These are phyloP conservation scores for Colletotrichum falcatum DNA, from an alignment of 2,329 filamentous ascomycete genomes.

Conservation along the genomic window DNA sequence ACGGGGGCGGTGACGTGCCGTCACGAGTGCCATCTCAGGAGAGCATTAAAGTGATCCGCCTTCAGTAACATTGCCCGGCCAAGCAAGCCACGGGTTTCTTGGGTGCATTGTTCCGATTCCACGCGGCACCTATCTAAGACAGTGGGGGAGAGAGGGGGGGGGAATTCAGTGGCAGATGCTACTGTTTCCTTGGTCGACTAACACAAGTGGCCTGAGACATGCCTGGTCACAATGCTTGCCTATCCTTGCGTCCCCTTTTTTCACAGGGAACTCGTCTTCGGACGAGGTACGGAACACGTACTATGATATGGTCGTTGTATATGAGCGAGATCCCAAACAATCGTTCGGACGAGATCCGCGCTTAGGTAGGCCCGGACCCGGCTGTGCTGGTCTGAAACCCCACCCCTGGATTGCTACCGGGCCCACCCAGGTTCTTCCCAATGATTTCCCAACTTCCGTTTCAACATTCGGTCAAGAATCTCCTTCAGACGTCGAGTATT, in stretches of 20 bases:
- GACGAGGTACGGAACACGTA: slow-evolving; percentile 36
- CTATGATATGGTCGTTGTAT: slow-evolving; percentile 26
- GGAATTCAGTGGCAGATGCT: slow-evolving; percentile 29
- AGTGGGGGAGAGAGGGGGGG: background rate
- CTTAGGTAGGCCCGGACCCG: slow-evolving; percentile 30
- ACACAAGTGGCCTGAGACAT: slow-evolving; percentile 39
- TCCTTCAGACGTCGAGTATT: background rate
- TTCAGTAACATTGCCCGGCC: slow-evolving; percentile 9
- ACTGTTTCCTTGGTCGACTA: slow-evolving; percentile 25
- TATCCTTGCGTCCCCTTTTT: slow-evolving; percentile 4
- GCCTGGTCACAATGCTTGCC: slow-evolving; percentile 31
- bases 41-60: slow-evolving; percentile 35
- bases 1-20: slow-evolving; percentile 28
- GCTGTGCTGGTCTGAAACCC: slow-evolving; percentile 36
- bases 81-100: slow-evolving; percentile 6
- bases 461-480: slow-evolving; percentile 9
- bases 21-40: slow-evolving; percentile 28
- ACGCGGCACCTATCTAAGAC: slow-evolving; percentile 16
- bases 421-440: slow-evolving; percentile 6
- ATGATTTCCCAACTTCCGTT: slow-evolving; percentile 19
- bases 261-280: slow-evolving; percentile 30
- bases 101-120: slow-evolving; percentile 32
- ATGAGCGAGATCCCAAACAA: slow-evolving; percentile 37
- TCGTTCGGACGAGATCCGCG: slow-evolving; percentile 41
- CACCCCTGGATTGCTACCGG: slow-evolving; percentile 23